These are phyloP conservation scores for Hamamelis virginiana DNA, from an alignment of 164 flowering plant species.

Conservation along the genomic window DNA sequence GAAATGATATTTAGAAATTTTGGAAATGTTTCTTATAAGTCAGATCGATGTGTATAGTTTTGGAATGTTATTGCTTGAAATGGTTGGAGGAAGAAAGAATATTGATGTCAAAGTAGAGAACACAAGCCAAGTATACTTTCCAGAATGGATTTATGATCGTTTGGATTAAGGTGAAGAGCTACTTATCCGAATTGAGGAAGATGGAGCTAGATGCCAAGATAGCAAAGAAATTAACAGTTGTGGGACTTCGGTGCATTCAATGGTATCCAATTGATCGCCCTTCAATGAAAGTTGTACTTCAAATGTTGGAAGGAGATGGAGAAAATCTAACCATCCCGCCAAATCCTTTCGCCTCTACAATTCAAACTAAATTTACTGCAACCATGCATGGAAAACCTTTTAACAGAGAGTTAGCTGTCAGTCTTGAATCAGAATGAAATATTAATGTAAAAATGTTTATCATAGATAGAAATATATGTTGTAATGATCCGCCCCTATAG, in stretches of 20 bases:
- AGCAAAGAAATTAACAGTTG: constrained; percentile 26
- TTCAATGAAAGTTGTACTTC: constrained; percentile 26
- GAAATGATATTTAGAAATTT: constrained; percentile 24
- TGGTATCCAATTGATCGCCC: constrained; percentile 25
- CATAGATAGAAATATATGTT: no score
- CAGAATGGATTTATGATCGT: constrained; percentile 32
- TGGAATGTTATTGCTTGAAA: constrained; percentile 30
- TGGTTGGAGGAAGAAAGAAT: constrained; percentile 21
- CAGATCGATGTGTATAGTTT: constrained; percentile 33
- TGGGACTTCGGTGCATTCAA: constrained; percentile 31
- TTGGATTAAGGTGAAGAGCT: constrained; percentile 22
- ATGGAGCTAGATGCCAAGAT: constrained; percentile 19
- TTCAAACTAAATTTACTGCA: neutral
- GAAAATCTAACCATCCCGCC: constrained; percentile 19
- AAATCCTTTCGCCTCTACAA: constrained; percentile 15
- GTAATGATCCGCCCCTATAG: no score
- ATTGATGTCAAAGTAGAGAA: neutral
- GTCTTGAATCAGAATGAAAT: neutral
- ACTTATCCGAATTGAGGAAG: constrained; percentile 17
- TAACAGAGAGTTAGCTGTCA: neutral
- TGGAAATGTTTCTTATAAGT: constrained; percentile 17
- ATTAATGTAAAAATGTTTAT: neutral
- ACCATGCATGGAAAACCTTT: neutral
- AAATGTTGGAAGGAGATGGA: constrained; percentile 21
- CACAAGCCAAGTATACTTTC: constrained; percentile 23